A percentile compares a stretch with the other conserved stretches of the same genome.
Evolutionary conservation across 2,329 filamentous ascomycete species (phyloP).

Genomic region (Fusarium austroafricanum): DNA sequence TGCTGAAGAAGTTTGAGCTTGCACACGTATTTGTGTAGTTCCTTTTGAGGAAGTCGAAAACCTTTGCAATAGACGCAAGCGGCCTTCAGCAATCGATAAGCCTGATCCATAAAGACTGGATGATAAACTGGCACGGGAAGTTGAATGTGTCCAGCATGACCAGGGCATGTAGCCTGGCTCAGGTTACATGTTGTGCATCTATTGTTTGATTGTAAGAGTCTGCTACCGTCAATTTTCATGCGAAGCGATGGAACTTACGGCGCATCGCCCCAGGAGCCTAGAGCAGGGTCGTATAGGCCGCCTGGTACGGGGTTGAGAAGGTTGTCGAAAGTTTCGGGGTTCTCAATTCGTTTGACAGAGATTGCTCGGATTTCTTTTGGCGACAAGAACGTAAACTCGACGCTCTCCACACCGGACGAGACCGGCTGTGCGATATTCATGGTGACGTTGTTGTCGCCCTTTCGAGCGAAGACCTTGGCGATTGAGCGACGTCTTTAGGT

Average conservation of each 20-base stretch:
- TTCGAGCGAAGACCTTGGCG: constrained; percentile 34
- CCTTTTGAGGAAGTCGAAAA: constrained; percentile 80
- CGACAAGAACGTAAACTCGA: constrained; percentile 90
- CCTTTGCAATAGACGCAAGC: constrained; percentile 93
- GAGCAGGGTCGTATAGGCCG: constrained; percentile 90
- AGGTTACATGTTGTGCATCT: constrained; percentile 95
- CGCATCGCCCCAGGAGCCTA: constrained; percentile 90
- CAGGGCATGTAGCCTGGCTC: constrained; percentile 83
- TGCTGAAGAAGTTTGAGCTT: constrained; percentile 88
- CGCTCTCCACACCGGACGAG: constrained; percentile 82
- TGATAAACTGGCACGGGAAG: constrained; percentile 95
- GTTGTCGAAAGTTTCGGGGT: constrained; percentile 92
- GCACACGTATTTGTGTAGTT: constrained; percentile 83
- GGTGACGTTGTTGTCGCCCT: constrained; percentile 42
- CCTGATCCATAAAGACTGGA: constrained; percentile 95
- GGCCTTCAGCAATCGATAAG: constrained; percentile 83
- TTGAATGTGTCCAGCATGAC: constrained; percentile 95
- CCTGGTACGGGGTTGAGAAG: constrained; percentile 89
- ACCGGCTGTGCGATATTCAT: constrained; percentile 86
- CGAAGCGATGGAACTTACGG: constrained; percentile 63
- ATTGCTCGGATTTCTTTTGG: constrained; percentile 85
- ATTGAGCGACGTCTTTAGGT: constrained; percentile 40
- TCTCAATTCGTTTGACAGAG: constrained; percentile 94
- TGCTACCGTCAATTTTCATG: neutral
- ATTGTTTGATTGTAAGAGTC: constrained; percentile 19